Conservation (phyloP, 2,329 filamentous ascomycete genomes). For the Colletotrichum noveboracense region DNA sequence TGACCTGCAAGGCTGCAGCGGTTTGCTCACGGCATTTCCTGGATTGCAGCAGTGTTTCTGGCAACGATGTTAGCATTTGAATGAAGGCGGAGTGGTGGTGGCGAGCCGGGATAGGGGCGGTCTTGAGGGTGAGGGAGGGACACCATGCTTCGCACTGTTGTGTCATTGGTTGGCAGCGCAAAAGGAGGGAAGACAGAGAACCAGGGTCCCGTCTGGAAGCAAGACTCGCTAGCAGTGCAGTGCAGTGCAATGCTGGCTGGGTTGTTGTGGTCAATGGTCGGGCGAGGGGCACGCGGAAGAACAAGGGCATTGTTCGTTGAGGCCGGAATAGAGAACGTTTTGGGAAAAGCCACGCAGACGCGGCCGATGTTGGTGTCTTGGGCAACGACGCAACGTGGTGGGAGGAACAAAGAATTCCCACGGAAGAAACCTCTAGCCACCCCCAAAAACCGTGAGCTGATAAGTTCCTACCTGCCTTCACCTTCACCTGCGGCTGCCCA, state of each 20-base stretch:
- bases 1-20: neutral
- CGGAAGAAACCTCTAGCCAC: neutral
- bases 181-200: neutral
- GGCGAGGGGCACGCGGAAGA: neutral
- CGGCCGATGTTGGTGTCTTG: constrained; percentile 2
- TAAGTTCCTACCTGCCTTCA: neutral
- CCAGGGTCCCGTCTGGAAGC: neutral
- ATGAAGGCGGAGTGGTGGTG: neutral
- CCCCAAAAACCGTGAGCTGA: neutral
- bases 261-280: neutral
- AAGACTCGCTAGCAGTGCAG: neutral
- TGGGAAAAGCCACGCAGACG: constrained; percentile 8
- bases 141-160: neutral
- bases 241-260: neutral
- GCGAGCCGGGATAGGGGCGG: neutral
- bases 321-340: constrained; percentile 1
- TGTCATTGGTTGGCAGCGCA: neutral
- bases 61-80: neutral
- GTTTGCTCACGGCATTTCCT: neutral
- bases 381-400: neutral
- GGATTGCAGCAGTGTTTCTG: neutral
- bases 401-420: neutral
- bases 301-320: constrained; percentile 10
- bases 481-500: neutral
- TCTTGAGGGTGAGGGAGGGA: neutral